Conservation (phyloP, 768 basidiomycete species). For the Collybia sp. region DNA sequence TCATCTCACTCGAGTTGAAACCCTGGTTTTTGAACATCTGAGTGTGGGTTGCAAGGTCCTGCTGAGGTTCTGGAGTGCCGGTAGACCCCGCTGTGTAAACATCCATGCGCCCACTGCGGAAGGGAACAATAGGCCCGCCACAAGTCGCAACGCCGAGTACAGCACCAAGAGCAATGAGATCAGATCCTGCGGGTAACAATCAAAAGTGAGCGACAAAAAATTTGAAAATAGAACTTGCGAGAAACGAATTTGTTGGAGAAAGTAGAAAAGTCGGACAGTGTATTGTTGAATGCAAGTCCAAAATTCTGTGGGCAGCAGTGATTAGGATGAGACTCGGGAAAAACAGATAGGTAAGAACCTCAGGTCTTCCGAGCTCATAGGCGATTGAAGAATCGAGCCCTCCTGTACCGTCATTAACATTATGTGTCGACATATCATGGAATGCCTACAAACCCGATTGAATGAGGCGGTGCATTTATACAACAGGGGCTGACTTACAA, state of each 20-base stretch:
- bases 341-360: conserved; percentile 3
- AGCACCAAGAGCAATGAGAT: conserved; percentile 24
- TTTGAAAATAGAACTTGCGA: conserved; percentile 8
- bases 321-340: neutral
- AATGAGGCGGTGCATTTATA: neutral
- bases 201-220: neutral
- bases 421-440: conserved; percentile 20
- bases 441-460: conserved; percentile 8
- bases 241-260: conserved; percentile 13
- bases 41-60: conserved; percentile 18
- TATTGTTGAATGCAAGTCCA: conserved; percentile 16
- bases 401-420: conserved; percentile 15
- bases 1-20: conserved; percentile 25
- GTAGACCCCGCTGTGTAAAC: conserved; percentile 19
- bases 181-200: conserved; percentile 16
- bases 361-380: conserved; percentile 15
- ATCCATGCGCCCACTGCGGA: conserved; percentile 27
- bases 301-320: conserved; percentile 11
- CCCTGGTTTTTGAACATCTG: conserved; percentile 21
- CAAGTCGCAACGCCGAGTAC: conserved; percentile 21
- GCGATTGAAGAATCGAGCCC: conserved; percentile 23
- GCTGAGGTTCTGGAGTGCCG: conserved; percentile 25
- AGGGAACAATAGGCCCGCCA: conserved; percentile 26
- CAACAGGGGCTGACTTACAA: conserved; percentile 16
- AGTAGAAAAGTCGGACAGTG: conserved; percentile 11